Percentiles rank a stretch among this genome's conserved stretches.
Conservation (phyloP, 2,329 filamentous ascomycete genomes). For the Cladosporium colombiae region DNA sequence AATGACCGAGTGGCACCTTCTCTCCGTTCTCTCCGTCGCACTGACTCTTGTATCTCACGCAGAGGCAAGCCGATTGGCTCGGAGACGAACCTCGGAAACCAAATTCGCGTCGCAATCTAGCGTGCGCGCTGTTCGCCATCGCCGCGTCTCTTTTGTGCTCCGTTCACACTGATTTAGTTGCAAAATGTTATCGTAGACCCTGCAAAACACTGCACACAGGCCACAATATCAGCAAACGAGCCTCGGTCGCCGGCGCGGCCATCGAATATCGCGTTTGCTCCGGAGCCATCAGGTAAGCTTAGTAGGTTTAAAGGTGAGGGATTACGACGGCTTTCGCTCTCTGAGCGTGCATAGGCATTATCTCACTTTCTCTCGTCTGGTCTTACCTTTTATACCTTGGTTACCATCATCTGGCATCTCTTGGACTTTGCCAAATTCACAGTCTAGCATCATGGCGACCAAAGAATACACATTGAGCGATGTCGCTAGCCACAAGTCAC, state of each 20-base stretch:
- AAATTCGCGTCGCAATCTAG: slow-evolving; percentile 5
- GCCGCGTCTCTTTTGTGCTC: slow-evolving; percentile 11
- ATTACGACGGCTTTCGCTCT: neutral
- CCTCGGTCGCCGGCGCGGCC: slow-evolving; percentile 1
- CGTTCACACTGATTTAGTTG: slow-evolving; percentile 6
- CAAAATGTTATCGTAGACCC: neutral
- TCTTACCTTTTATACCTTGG: neutral
- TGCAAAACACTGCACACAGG: slow-evolving; percentile 4
- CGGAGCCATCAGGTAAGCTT: slow-evolving; percentile 15
- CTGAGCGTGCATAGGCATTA: neutral
- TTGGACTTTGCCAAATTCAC: neutral
- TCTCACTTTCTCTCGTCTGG: neutral
- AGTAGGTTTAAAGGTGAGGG: slow-evolving; percentile 4
- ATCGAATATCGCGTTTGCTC: slow-evolving; percentile 1
- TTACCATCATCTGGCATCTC: neutral
- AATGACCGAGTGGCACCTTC: slow-evolving; percentile 26
- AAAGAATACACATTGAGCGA: slow-evolving; percentile 60
- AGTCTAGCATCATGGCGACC: neutral
- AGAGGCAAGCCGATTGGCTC: slow-evolving; percentile 4
- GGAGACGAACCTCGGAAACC: slow-evolving; percentile 7
- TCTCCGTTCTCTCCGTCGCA: slow-evolving; percentile 2
- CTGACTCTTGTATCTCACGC: neutral
- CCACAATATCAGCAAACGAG: neutral
- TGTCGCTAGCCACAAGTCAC: slow-evolving; percentile 93
- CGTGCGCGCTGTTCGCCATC: neutral